These are phyloP conservation scores for Ceratocystis albifundus DNA, from an alignment of 2,329 filamentous ascomycete species.

Conservation along the genomic window DNA sequence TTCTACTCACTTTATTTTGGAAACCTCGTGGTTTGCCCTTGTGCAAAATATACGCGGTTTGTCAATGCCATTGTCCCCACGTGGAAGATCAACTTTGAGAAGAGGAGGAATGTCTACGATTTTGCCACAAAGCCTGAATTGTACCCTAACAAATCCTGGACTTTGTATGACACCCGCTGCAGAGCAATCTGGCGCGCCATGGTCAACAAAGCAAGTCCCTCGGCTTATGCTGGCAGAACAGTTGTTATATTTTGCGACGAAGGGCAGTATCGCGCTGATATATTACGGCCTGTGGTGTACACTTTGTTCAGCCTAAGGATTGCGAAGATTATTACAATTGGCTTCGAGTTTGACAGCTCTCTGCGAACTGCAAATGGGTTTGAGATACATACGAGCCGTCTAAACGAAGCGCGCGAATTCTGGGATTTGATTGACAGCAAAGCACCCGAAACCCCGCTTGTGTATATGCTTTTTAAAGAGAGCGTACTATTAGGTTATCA, in stretches of 20 bases:
- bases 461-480: neutral
- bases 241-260: neutral
- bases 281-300: neutral
- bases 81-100: neutral
- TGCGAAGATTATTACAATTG: neutral
- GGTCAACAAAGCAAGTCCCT: neutral
- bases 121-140: neutral
- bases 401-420: neutral
- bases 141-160: neutral
- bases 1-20: neutral
- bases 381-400: neutral
- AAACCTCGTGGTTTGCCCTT: neutral
- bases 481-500: no score
- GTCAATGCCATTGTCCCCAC: neutral
- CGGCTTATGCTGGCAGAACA: neutral
- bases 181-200: neutral
- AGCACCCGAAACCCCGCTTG: neutral
- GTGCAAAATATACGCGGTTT: neutral
- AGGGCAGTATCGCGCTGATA: neutral
- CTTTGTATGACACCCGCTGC: neutral
- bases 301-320: neutral
- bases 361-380: neutral
- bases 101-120: neutral
- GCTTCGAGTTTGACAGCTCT: neutral
- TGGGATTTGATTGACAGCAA: neutral